phyloP scores from a whole-genome alignment of 805 yeast genomes.

The Wickerhamomyces alni region DNA sequence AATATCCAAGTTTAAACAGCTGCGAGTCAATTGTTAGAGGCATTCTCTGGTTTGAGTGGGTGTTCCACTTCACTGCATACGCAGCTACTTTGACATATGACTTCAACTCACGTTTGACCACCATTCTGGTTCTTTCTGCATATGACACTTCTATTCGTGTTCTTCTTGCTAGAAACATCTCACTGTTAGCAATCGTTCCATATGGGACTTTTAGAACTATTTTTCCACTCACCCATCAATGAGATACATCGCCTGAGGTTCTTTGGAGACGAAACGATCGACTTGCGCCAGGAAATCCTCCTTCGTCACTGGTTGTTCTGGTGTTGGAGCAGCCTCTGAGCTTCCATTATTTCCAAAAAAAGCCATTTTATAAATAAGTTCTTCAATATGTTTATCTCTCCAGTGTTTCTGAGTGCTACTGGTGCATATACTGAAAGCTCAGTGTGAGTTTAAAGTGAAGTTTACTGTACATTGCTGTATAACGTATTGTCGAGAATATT shows the following conservation, averaged over 20 bases:
- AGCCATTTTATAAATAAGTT: no score
- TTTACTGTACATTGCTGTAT: no score
- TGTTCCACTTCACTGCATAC: no score
- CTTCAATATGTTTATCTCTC: no score
- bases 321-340: not conserved
- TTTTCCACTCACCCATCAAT: slow-evolving; percentile 24
- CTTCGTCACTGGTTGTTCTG: not conserved
- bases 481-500: no score
- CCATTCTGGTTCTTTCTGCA: slow-evolving; percentile 39
- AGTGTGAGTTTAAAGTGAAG: no score
- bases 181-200: not conserved
- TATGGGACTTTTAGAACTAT: no score
- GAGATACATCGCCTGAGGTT: slow-evolving; percentile 13
- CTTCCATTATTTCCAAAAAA: not conserved
- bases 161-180: slow-evolving; percentile 5
- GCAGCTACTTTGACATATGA: no score
- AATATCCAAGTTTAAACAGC: slow-evolving; percentile 37
- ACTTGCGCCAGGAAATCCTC: slow-evolving; percentile 5
- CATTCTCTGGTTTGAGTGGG: no score
- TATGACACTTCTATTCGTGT: slow-evolving; percentile 31
- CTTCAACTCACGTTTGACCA: slow-evolving; percentile 30
- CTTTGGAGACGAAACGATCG: slow-evolving; percentile 8
- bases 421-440: not conserved
- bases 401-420: no score
- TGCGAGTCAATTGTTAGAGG: slow-evolving; percentile 9